Evolutionary conservation across 371 early-diverging fungal species (phyloP), one percentile per base, ranked within the genome.

Genomic region (Mortierella sp.): DNA sequence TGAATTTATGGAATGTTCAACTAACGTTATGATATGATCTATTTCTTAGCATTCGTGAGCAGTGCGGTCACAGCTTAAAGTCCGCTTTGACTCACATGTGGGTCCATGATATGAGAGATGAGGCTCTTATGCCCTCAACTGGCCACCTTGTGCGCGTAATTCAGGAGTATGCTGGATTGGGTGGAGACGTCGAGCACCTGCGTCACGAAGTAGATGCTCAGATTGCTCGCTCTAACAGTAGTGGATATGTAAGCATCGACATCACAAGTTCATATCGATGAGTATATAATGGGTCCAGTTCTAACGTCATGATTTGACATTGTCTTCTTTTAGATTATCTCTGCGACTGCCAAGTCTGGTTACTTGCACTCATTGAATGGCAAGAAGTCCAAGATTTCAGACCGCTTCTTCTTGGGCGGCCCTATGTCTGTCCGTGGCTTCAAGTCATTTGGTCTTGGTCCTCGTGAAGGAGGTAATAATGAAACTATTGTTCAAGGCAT

Each of bases 341-440:
- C 91, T 83, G 80, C 80, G 5, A 68, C 75, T 4, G 67, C 70
- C 45, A 80, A 80, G 68, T 70, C 75, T 38, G 98, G 97, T 8
- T 80, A 90, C 38, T 57, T 97, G 71, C 88, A 88, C n/a, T 87
- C 91, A 11, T 72, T 92, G 8, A 76, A 83, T 38, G 89, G 85
- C 19, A 76, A 84, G 43, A 59, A 68, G n/a, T 87, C 92, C 65
- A 86, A 89, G 40, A 87, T 94, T 16, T 90, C 91, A 5, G 98
- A 98, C 83, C 89, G 96, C 45, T 97, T 97, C 84, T 87, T 91
- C 68, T 76, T 97, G 45, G 97, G 98, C 62, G 98, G 98, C 1
- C 93, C 95, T 8, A 86, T 89, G 58, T 92, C 93, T 13, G 86
- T 98, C 5, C 92, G 98, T 58, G 98, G 98, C 7, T 98, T 97